These are phyloP conservation scores for Astrocystis sublimbata DNA, from an alignment of 495 filamentous ascomycete species.

Conservation along the genomic window DNA sequence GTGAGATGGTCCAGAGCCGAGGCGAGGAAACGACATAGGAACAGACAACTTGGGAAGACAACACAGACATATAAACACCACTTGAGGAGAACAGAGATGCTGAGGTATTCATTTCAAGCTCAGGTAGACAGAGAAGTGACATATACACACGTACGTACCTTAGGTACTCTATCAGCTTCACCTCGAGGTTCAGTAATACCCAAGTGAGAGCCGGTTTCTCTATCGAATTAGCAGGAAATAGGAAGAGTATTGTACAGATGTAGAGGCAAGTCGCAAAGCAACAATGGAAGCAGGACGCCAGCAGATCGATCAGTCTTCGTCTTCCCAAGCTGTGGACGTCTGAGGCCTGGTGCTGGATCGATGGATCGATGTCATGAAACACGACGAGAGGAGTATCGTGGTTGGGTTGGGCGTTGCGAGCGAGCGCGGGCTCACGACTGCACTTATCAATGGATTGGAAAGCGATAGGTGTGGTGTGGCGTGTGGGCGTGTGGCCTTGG, in stretches of 20 bases:
- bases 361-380: neutral
- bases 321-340: neutral
- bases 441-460: conserved; percentile 12
- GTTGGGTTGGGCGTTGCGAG: conserved; percentile 2
- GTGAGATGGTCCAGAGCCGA: neutral
- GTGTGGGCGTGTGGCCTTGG: too few relatives aligned
- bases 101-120: neutral
- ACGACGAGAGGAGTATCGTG: neutral
- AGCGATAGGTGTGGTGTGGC: neutral
- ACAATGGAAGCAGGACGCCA: neutral
- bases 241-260: conserved; percentile 12
- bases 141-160: conserved; percentile 4
- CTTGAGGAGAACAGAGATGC: too few relatives aligned
- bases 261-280: neutral
- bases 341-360: neutral
- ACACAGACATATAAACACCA: too few relatives aligned
- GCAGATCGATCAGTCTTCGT: neutral
- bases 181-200: neutral
- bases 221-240: neutral
- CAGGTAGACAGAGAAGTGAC: too few relatives aligned
- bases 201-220: neutral
- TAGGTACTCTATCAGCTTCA: conserved; percentile 6
- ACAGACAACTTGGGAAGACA: too few relatives aligned
- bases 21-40: neutral
- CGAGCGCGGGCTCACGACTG: neutral